Conservation (phyloP, 2,329 filamentous ascomycete species). For the Periconia macrospinosa region DNA sequence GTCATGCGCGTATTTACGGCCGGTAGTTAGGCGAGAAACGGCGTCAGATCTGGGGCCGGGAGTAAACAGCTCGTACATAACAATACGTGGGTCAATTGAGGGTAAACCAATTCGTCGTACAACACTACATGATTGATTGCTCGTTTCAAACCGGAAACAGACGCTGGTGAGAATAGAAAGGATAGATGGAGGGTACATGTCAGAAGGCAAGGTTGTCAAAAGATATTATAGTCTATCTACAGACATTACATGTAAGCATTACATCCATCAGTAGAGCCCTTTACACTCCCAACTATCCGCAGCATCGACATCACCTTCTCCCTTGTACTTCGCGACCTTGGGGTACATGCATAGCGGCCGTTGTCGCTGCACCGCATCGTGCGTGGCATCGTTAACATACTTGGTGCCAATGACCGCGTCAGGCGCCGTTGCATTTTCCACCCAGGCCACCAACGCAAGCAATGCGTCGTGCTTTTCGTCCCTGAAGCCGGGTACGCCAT, state of each 20-base stretch:
- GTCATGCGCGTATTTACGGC: no score
- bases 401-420: conserved; percentile 38
- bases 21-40: no score
- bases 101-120: no score
- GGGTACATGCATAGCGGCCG: conserved; percentile 40
- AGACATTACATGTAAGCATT: no score
- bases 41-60: neutral
- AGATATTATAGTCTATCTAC: no score
- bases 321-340: conserved; percentile 31
- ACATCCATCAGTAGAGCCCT: conserved; percentile 9
- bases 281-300: conserved; percentile 34
- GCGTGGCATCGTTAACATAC: conserved; percentile 26
- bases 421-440: conserved; percentile 44
- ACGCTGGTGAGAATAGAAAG: no score
- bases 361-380: conserved; percentile 26
- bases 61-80: no score
- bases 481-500: conserved; percentile 30
- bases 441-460: conserved; percentile 51
- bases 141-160: no score
- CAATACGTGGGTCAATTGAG: no score
- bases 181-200: no score
- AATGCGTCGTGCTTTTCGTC: conserved; percentile 50
- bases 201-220: no score
- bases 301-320: conserved; percentile 27
- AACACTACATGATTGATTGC: no score